Evolutionary conservation across 345 rosid species (phyloP).

Genomic region (Pistacia atlantica): DNA sequence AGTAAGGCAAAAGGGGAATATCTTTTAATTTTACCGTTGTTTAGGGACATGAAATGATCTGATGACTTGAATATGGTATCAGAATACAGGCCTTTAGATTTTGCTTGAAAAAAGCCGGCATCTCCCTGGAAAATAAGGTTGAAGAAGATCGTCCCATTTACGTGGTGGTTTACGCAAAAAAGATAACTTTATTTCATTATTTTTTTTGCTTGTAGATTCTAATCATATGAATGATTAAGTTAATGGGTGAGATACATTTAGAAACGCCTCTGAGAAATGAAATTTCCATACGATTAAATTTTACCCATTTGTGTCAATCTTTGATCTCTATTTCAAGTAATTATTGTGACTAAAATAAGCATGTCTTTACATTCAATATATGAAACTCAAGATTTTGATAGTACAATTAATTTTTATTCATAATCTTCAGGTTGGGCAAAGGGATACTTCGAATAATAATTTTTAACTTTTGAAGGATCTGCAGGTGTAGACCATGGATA

Average conservation of each 20-base stretch:
- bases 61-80: slow-evolving; percentile 10
- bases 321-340: no score
- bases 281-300: no score
- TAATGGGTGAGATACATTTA: slow-evolving; percentile 8
- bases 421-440: slow-evolving; percentile 86
- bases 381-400: background rate
- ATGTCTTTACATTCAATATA: background rate
- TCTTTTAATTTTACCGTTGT: slow-evolving; percentile 14
- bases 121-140: slow-evolving; percentile 17
- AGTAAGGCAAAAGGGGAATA: background rate
- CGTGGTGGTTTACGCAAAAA: background rate
- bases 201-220: slow-evolving; percentile 8
- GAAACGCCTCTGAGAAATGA: background rate
- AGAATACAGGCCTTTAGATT: slow-evolving; percentile 23
- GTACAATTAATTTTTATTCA: slow-evolving; percentile 21
- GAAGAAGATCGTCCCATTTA: slow-evolving; percentile 6
- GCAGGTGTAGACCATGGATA: slow-evolving; percentile 83
- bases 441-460: slow-evolving; percentile 59
- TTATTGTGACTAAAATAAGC: background rate
- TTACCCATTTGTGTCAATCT: background rate
- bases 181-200: background rate
- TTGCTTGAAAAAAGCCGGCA: slow-evolving; percentile 6
- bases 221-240: slow-evolving; percentile 5
- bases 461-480: slow-evolving; percentile 59
- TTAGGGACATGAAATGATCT: slow-evolving; percentile 12